Conservation (phyloP, 441 rosid species). For the Eutrema salsugineum region DNA sequence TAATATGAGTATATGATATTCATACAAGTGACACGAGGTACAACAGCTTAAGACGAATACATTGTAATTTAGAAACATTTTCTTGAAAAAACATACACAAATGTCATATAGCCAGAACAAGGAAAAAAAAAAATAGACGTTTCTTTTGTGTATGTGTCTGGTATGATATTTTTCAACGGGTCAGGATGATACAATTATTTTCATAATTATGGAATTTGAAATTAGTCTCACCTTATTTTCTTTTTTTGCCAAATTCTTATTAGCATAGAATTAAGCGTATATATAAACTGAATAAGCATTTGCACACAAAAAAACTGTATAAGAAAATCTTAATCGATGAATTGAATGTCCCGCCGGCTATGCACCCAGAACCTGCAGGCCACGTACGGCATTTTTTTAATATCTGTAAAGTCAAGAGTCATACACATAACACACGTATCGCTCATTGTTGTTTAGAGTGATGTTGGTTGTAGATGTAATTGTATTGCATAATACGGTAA, state of each 20-base stretch:
- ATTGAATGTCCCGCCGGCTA: background rate
- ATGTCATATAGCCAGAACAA: no score
- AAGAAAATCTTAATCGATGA: no score
- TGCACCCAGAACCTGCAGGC: background rate
- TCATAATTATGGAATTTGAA: background rate
- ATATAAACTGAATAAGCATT: background rate
- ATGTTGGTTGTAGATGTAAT: background rate
- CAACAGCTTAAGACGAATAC: no score
- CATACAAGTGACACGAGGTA: no score
- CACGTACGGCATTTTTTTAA: background rate
- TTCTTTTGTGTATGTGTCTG: no score
- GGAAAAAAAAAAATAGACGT: no score
- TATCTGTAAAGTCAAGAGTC: background rate
- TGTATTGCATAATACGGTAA: background rate
- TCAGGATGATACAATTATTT: background rate
- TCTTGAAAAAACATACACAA: no score
- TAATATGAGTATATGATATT: no score
- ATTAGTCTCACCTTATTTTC: no score
- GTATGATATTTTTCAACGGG: no score
- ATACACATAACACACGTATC: background rate
- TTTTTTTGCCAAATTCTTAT: background rate
- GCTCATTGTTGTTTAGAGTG: background rate
- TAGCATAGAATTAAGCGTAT: background rate
- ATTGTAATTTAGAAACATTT: no score
- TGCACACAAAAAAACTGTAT: no score